A percentile compares a stretch with the other conserved stretches of the same genome.
phyloP scores from a whole-genome alignment of 345 rosid species.

The Turnera subulata region DNA sequence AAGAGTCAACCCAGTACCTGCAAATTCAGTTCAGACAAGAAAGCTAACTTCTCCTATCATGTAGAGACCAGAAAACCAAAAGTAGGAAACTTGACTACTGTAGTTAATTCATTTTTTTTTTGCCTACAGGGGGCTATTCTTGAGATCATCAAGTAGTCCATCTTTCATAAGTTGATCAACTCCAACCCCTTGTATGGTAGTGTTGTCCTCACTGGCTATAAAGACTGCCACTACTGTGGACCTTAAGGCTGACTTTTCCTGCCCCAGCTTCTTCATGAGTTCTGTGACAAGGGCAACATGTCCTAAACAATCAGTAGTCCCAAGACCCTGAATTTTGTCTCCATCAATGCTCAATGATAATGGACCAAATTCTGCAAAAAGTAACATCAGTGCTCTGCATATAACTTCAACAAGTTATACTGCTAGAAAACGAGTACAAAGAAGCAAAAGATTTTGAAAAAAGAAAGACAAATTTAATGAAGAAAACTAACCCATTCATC shows the following conservation, averaged over 20 bases:
- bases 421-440: no score
- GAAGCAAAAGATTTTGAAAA: not conserved
- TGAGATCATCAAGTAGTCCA: slow-evolving; percentile 76
- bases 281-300: slow-evolving; percentile 89
- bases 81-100: no score
- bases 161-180: slow-evolving; percentile 82
- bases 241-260: slow-evolving; percentile 64
- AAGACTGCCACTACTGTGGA: slow-evolving; percentile 86
- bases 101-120: no score
- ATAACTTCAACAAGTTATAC: no score
- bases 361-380: slow-evolving; percentile 83
- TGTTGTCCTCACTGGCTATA: slow-evolving; percentile 90
- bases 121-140: slow-evolving; percentile 83
- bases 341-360: slow-evolving; percentile 79
- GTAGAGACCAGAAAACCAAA: no score
- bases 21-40: no score
- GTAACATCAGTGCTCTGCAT: no score
- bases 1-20: slow-evolving; percentile 97
- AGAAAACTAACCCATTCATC: slow-evolving; percentile 75
- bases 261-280: slow-evolving; percentile 80
- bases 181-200: slow-evolving; percentile 78
- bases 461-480: no score
- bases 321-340: slow-evolving; percentile 87
- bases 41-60: no score
- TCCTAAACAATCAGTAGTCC: slow-evolving; percentile 98